phyloP scores from a whole-genome alignment of 2,329 filamentous ascomycete genomes.

The Xylariales sp. region DNA sequence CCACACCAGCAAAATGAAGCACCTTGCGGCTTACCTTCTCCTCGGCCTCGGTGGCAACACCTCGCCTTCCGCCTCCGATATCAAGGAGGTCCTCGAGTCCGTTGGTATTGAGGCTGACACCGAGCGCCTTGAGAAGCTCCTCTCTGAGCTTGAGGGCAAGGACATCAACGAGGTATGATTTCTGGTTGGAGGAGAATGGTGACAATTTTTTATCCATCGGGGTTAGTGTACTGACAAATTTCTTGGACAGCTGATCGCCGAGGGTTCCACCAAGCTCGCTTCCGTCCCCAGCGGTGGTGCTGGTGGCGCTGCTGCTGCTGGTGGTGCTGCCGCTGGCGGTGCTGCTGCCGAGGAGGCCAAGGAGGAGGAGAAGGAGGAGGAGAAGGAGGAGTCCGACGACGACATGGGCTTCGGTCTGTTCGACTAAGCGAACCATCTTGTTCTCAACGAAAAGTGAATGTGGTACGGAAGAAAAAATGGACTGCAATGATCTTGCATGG shows the following conservation, averaged over 20 bases:
- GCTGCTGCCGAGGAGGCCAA: constrained; percentile 60
- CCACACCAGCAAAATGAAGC: constrained; percentile 82
- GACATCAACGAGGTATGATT: constrained; percentile 80
- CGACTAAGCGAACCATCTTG: constrained; percentile 51
- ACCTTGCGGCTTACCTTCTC: constrained; percentile 98
- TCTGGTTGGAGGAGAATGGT: neutral
- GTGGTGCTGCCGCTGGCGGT: constrained; percentile 59
- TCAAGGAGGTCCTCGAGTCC: constrained; percentile 85
- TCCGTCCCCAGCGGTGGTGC: constrained; percentile 92
- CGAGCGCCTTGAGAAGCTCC: constrained; percentile 80
- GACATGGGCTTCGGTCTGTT: constrained; percentile 76
- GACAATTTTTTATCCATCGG: neutral
- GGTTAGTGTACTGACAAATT: constrained; percentile 13
- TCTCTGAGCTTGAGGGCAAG: constrained; percentile 90
- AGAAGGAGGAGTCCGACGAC: constrained; percentile 69
- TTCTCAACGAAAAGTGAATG: constrained; percentile 17
- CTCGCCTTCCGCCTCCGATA: constrained; percentile 77
- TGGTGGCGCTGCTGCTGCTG: constrained; percentile 66
- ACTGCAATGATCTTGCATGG: constrained; percentile 20
- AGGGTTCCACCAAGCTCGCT: constrained; percentile 90
- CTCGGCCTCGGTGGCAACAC: constrained; percentile 90
- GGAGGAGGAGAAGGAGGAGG: constrained; percentile 67
- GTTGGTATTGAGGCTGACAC: constrained; percentile 93
- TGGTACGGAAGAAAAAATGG: constrained; percentile 21
- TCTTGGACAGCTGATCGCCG: constrained; percentile 70